A percentile compares a stretch with the other conserved stretches of the same genome.
These are phyloP conservation scores for Penicillium brasilianum DNA, from an alignment of 2,329 filamentous ascomycete species.

Conservation along the genomic window DNA sequence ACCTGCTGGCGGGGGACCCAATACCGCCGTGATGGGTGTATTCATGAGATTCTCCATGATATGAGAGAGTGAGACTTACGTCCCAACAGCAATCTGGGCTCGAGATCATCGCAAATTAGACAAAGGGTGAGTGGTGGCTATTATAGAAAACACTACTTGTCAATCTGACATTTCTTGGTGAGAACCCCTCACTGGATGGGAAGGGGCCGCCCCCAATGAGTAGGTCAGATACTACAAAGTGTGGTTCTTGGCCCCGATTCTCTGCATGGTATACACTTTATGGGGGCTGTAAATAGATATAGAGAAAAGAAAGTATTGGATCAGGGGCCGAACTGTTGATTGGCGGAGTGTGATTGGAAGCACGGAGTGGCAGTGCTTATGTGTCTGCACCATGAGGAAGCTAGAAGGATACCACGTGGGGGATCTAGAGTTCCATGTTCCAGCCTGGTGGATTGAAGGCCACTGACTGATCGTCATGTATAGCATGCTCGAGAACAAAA, in stretches of 20 bases:
- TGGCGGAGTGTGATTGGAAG: neutral
- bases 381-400: neutral
- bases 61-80: neutral
- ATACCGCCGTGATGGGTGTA: neutral
- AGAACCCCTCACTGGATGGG: neutral
- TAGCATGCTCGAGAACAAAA: neutral
- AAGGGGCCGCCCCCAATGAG: neutral
- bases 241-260: neutral
- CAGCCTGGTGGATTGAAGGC: neutral
- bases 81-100: neutral
- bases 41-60: slow-evolving; percentile 5
- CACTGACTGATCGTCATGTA: neutral
- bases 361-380: neutral
- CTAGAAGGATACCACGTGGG: slow-evolving; percentile 3
- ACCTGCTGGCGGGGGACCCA: slow-evolving; percentile 8
- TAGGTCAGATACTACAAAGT: neutral
- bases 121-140: neutral
- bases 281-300: neutral
- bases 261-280: neutral
- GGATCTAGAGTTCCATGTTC: neutral
- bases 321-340: neutral
- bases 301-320: neutral
- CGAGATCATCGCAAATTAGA: neutral
- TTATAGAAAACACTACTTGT: neutral
- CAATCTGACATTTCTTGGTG: neutral